Conservation (phyloP, 306 rosid species). For the Benincasa hispida region DNA sequence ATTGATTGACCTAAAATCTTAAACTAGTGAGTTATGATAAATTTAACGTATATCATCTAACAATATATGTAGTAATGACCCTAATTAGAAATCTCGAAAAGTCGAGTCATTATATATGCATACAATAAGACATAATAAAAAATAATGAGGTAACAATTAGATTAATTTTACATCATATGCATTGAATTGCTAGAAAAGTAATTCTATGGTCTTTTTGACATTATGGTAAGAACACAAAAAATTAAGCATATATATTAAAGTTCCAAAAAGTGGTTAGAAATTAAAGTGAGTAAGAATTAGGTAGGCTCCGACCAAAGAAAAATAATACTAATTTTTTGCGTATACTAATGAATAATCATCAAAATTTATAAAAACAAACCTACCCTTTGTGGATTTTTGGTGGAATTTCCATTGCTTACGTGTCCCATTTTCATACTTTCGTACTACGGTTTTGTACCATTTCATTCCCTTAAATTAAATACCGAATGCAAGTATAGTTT, state of each 20-base stretch:
- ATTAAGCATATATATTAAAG: not conserved
- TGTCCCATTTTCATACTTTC: not conserved
- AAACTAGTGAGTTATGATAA: too few relatives aligned
- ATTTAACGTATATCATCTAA: too few relatives aligned
- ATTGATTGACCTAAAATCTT: too few relatives aligned
- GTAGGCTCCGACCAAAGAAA: constrained; percentile 5
- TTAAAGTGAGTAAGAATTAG: not conserved
- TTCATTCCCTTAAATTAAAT: not conserved
- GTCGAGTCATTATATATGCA: too few relatives aligned
- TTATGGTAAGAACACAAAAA: not conserved
- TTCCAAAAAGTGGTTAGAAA: constrained; percentile 11
- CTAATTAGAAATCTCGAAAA: too few relatives aligned
- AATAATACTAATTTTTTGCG: constrained; percentile 9
- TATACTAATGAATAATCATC: constrained; percentile 7
- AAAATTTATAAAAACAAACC: not conserved
- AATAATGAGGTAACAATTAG: not conserved
- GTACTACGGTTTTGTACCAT: not conserved
- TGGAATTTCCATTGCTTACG: not conserved
- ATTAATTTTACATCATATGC: not conserved
- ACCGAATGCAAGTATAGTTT: not conserved
- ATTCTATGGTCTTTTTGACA: not conserved
- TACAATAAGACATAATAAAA: not conserved
- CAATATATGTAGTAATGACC: too few relatives aligned
- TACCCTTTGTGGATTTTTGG: not conserved
- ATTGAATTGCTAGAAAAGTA: not conserved